Evolutionary conservation across 108 stramenopile genomes (phyloP).

Genomic region (Parietichytrium sp.): DNA sequence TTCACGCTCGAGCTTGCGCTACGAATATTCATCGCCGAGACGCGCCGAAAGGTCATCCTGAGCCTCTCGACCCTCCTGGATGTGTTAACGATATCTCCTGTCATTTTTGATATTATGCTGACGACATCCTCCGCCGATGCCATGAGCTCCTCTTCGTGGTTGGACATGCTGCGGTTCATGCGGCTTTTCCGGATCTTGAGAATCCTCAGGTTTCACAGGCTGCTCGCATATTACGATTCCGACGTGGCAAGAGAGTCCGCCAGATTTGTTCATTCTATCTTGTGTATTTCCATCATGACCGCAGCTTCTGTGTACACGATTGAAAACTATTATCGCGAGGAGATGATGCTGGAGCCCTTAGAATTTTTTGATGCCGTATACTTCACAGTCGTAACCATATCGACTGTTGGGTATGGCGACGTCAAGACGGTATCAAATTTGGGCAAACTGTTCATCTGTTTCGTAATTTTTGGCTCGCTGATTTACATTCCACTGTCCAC

Average conservation of each 20-base stretch:
- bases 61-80: neutral
- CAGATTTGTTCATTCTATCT: neutral
- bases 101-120: neutral
- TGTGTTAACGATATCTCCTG: neutral
- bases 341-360: neutral
- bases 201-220: neutral
- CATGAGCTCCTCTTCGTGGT: no score
- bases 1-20: slow-evolving; percentile 5
- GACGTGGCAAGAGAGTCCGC: neutral
- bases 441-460: neutral
- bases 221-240: neutral
- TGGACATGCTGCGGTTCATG: neutral
- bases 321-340: neutral
- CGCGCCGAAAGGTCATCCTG: neutral
- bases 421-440: neutral
- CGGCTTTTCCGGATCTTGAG: neutral
- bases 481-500: slow-evolving; percentile 37
- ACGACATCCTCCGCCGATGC: neutral
- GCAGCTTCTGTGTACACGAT: neutral
- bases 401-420: slow-evolving; percentile 11
- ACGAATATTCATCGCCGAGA: neutral
- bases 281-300: slow-evolving; percentile 12
- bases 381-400: slow-evolving; percentile 23
- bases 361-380: neutral
- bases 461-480: slow-evolving; percentile 5